Conservation (phyloP, 1,139 yeast genomes). For the Blastobotrys apis region DNA sequence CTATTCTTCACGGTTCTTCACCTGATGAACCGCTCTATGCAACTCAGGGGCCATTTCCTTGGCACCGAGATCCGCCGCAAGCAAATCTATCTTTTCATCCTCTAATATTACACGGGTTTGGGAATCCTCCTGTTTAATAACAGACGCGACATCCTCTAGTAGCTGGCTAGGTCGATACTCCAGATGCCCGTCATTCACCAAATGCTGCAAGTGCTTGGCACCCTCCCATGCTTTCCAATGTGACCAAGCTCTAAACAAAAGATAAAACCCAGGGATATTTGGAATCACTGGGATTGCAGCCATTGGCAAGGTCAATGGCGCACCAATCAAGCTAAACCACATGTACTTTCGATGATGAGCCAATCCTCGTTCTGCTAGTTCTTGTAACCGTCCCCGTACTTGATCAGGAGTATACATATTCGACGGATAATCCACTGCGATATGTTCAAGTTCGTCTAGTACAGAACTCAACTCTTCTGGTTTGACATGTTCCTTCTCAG, state of each 20-base stretch:
- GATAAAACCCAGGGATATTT: slow-evolving; percentile 89
- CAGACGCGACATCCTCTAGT: slow-evolving; percentile 21
- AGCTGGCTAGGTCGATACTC: slow-evolving; percentile 18
- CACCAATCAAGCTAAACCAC: slow-evolving; percentile 50
- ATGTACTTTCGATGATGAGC: slow-evolving; percentile 44
- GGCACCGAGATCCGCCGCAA: slow-evolving; percentile 25
- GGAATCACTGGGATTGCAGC: slow-evolving; percentile 85
- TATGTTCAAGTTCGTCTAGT: slow-evolving; percentile 19
- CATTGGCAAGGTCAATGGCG: slow-evolving; percentile 79
- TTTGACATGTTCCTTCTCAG: slow-evolving; percentile 17
- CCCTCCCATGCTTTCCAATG: slow-evolving; percentile 78
- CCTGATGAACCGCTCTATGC: slow-evolving; percentile 28
- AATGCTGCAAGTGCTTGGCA: slow-evolving; percentile 58
- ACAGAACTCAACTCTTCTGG: slow-evolving; percentile 12
- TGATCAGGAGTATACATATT: slow-evolving; percentile 21
- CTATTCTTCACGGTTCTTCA: no score
- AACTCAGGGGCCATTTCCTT: slow-evolving; percentile 28
- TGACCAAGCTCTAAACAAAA: slow-evolving; percentile 78
- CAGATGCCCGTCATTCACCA: slow-evolving; percentile 38
- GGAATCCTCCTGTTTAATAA: slow-evolving; percentile 7
- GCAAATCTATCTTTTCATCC: slow-evolving; percentile 23
- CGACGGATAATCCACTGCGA: slow-evolving; percentile 32
- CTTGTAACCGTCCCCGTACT: slow-evolving; percentile 27
- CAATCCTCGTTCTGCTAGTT: slow-evolving; percentile 38
- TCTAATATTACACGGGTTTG: slow-evolving; percentile 20